These are phyloP conservation scores for Epichloe aotearoae DNA, from an alignment of 2,329 filamentous ascomycete species.

Conservation along the genomic window DNA sequence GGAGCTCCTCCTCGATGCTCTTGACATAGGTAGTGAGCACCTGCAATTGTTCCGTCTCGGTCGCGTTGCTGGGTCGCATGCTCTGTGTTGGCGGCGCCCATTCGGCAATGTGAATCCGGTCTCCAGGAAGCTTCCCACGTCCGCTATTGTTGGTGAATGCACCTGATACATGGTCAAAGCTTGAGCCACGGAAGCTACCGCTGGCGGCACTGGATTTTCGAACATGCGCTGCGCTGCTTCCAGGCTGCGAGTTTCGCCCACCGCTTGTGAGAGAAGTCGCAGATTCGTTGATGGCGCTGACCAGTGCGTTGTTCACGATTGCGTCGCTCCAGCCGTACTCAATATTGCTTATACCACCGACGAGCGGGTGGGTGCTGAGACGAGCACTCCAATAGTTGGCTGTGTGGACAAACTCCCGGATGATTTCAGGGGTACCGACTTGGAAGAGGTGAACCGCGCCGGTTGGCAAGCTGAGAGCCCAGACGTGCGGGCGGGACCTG, in stretches of 20 bases:
- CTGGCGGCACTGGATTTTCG: constrained; percentile 34
- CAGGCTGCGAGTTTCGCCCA: constrained; percentile 30
- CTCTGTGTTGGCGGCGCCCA: constrained; percentile 86
- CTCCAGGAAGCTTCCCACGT: constrained; percentile 59
- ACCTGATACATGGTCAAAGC: constrained; percentile 46
- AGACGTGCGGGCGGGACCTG: constrained; percentile 79
- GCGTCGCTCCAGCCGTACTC: constrained; percentile 93
- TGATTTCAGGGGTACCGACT: constrained; percentile 87
- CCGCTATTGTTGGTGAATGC: constrained; percentile 38
- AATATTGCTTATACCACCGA: constrained; percentile 89
- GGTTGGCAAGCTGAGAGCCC: constrained; percentile 81
- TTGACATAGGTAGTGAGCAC: constrained; percentile 67
- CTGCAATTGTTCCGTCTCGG: constrained; percentile 69
- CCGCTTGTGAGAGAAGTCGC: constrained; percentile 16
- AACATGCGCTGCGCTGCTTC: constrained; percentile 33
- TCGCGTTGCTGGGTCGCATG: constrained; percentile 67
- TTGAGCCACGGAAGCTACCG: constrained; percentile 39
- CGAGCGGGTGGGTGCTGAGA: constrained; percentile 81
- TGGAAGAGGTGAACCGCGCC: constrained; percentile 98
- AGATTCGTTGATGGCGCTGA: constrained; percentile 38
- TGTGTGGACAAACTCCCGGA: constrained; percentile 84
- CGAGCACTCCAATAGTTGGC: constrained; percentile 97
- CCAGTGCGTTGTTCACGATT: constrained; percentile 53
- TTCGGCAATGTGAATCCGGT: constrained; percentile 70
- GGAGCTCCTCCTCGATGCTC: constrained; percentile 73